A percentile compares a stretch with the other conserved stretches of the same genome.
phyloP scores from a whole-genome alignment of 2,329 filamentous ascomycete species.

The Byssoonygena ceratinophila region DNA sequence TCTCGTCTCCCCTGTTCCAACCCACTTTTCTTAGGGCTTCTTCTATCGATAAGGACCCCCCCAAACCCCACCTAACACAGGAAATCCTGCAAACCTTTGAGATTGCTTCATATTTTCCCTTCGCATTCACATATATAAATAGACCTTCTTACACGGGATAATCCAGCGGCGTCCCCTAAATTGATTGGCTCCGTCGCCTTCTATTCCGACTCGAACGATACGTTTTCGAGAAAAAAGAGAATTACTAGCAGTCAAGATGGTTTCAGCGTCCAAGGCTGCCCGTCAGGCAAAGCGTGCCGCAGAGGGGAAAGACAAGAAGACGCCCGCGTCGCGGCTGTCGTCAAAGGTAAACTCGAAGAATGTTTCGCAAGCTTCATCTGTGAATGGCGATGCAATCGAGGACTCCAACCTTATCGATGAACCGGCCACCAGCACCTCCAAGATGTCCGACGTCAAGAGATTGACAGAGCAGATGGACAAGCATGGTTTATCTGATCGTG shows the following conservation, averaged over 20 bases:
- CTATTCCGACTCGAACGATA: conserved; percentile 21
- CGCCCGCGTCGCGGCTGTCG: conserved; percentile 58
- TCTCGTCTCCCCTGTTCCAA: conserved; percentile 5
- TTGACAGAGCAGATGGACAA: conserved; percentile 90
- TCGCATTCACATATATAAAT: conserved; percentile 1
- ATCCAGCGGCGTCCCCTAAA: conserved; percentile 10
- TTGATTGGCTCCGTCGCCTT: conserved; percentile 12
- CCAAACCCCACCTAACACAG: conserved; percentile 21
- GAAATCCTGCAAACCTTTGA: conserved; percentile 16
- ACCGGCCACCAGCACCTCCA: conserved; percentile 59
- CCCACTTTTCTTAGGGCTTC: conserved; percentile 19
- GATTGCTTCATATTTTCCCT: conserved; percentile 12
- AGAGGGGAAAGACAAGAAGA: conserved; percentile 66
- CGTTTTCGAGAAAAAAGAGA: neutral
- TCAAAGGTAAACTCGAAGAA: conserved; percentile 57
- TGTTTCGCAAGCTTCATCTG: conserved; percentile 53
- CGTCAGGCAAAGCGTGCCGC: conserved; percentile 56
- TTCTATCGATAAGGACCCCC: conserved; percentile 34
- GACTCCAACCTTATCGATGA: conserved; percentile 57
- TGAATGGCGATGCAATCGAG: conserved; percentile 55
- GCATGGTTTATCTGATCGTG: conserved; percentile 89
- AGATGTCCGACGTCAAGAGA: conserved; percentile 73
- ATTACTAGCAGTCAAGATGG: conserved; percentile 39
- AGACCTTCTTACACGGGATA: neutral
- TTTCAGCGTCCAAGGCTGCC: conserved; percentile 59